Conservation (phyloP, 2,329 filamentous ascomycete genomes). For the Chaetomium globosum region DNA sequence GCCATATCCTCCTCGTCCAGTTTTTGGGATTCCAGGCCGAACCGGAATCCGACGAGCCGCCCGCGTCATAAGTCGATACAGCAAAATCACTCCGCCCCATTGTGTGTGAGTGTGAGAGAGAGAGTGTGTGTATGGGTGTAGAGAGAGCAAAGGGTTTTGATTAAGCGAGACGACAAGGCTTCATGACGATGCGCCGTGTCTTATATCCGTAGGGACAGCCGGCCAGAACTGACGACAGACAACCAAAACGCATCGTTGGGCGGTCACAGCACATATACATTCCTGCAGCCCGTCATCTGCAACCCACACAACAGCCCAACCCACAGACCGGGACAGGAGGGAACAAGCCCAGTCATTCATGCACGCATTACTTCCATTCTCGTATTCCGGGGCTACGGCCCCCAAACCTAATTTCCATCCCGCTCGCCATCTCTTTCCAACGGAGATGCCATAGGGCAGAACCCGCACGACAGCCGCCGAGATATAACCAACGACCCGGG, state of each 20-base stretch:
- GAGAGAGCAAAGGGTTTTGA: background rate
- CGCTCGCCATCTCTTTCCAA: background rate
- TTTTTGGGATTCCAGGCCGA: conserved; percentile 47
- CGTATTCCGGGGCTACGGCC: background rate
- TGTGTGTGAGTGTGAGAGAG: background rate
- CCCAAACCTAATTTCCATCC: background rate
- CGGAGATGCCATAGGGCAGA: background rate
- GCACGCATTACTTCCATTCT: background rate
- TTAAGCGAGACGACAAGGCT: background rate
- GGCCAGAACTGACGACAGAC: background rate
- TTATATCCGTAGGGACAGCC: background rate
- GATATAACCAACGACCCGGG: background rate
- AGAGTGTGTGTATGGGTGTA: background rate
- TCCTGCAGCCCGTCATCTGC: no score
- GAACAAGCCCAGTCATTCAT: background rate
- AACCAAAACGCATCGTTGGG: background rate
- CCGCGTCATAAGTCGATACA: background rate
- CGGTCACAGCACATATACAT: background rate
- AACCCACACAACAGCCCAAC: background rate
- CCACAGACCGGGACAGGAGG: background rate
- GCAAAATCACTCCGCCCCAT: background rate
- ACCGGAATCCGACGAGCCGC: background rate
- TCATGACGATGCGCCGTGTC: background rate
- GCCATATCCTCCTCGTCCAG: conserved; percentile 59
- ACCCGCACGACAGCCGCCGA: background rate